A percentile compares a stretch with the other conserved stretches of the same genome.
Evolutionary conservation across 331 rosid genomes (phyloP).

Genomic region (Malus hybrid): DNA sequence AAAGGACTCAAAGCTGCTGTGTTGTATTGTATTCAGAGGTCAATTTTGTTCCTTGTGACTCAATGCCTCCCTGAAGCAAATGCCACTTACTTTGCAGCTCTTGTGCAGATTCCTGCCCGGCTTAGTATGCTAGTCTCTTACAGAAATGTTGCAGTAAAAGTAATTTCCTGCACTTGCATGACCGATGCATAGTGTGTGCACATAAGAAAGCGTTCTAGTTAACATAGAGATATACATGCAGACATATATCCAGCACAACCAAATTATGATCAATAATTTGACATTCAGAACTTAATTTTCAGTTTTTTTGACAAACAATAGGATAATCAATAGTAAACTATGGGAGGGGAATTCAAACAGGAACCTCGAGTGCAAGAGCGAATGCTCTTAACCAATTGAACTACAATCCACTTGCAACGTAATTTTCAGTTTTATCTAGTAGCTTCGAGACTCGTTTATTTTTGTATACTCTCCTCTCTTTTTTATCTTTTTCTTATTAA

Average conservation of each 20-base stretch:
- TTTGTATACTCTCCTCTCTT: background rate
- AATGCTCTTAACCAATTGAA: too few species aligned
- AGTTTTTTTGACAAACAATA: too few species aligned
- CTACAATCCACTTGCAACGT: too few species aligned
- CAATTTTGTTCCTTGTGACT: background rate
- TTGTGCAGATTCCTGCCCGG: background rate
- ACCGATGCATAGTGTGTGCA: background rate
- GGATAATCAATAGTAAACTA: too few species aligned
- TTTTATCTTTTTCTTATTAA: background rate
- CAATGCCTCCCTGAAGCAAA: background rate
- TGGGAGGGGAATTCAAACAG: too few species aligned
- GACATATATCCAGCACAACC: too few species aligned
- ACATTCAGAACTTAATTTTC: too few species aligned
- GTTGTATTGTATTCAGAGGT: background rate
- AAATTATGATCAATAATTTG: too few species aligned
- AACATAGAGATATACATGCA: background rate
- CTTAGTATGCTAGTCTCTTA: background rate
- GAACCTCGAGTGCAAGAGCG: accelerated
- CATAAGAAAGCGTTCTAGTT: background rate
- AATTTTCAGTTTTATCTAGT: background rate
- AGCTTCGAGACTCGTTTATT: background rate
- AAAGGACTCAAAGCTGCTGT: background rate
- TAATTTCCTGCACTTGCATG: background rate
- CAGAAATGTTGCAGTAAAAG: background rate
- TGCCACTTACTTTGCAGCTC: background rate